Conservation (phyloP, 2,329 filamentous ascomycete genomes). For the Colletotrichum costaricense region DNA sequence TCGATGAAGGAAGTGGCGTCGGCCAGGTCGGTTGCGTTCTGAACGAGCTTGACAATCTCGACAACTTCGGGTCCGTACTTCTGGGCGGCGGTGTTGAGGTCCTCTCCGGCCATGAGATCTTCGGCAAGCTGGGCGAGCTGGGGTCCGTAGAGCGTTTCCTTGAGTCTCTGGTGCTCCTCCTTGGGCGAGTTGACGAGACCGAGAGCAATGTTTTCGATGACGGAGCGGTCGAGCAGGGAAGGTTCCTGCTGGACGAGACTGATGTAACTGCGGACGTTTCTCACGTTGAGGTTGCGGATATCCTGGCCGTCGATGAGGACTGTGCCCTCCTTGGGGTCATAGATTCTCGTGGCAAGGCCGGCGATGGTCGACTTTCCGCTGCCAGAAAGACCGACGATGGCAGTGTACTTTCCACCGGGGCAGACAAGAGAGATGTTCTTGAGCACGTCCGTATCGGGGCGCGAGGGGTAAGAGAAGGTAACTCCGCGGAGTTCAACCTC, state of each 20-base stretch:
- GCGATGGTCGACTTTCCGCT: slow-evolving; percentile 69
- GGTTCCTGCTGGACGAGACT: slow-evolving; percentile 59
- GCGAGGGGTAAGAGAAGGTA: slow-evolving; percentile 57
- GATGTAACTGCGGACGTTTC: slow-evolving; percentile 52
- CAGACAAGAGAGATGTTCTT: slow-evolving; percentile 57
- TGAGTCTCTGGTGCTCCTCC: slow-evolving; percentile 52
- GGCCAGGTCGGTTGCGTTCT: slow-evolving; percentile 65
- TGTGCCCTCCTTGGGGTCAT: slow-evolving; percentile 63
- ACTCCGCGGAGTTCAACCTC: slow-evolving; percentile 57
- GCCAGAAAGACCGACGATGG: slow-evolving; percentile 68
- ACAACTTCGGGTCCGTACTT: slow-evolving; percentile 54
- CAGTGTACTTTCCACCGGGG: slow-evolving; percentile 63
- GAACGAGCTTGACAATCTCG: slow-evolving; percentile 63
- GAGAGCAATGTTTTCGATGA: slow-evolving; percentile 63
- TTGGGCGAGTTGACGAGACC: slow-evolving; percentile 58
- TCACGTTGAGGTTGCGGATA: slow-evolving; percentile 60
- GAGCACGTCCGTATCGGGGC: slow-evolving; percentile 55
- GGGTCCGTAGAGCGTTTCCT: slow-evolving; percentile 59
- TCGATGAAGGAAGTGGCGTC: slow-evolving; percentile 69
- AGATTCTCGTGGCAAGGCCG: slow-evolving; percentile 66
- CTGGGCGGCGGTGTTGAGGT: slow-evolving; percentile 57
- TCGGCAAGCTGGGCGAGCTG: slow-evolving; percentile 61
- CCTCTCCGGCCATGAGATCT: slow-evolving; percentile 62
- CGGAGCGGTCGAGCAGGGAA: slow-evolving; percentile 56
- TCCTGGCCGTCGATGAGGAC: slow-evolving; percentile 61